Conservation (phyloP, 768 basidiomycete genomes). For the Neoboletus brunneissimus region DNA sequence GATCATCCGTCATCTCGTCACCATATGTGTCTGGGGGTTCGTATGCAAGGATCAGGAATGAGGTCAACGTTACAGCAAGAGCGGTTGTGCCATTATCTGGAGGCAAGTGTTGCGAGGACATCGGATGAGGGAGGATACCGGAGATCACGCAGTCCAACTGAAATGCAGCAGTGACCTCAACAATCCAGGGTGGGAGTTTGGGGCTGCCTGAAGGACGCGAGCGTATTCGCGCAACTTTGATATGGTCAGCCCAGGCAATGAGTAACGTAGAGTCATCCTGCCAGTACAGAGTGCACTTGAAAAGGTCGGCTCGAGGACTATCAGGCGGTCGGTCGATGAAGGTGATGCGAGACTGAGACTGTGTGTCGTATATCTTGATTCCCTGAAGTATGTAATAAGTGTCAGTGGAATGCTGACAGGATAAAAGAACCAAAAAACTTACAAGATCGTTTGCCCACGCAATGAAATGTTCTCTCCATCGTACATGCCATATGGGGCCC, state of each 20-base stretch:
- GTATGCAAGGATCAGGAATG: constrained; percentile 88
- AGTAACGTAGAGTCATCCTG: constrained; percentile 88
- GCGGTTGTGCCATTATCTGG: constrained; percentile 19
- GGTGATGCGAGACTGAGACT: constrained; percentile 71
- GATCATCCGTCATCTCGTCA: constrained; percentile 71
- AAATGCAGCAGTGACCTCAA: constrained; percentile 90
- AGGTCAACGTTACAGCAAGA: constrained; percentile 44
- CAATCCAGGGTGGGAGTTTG: constrained; percentile 58
- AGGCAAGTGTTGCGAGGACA: constrained; percentile 28
- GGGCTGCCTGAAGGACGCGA: constrained; percentile 50
- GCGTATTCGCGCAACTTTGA: constrained; percentile 85
- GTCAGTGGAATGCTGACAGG: background rate
- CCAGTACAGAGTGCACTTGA: constrained; percentile 91
- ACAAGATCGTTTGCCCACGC: constrained; percentile 97
- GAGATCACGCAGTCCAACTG: constrained; percentile 95
- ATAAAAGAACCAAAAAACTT: constrained; percentile 25
- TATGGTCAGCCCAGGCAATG: constrained; percentile 90
- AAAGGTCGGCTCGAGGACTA: constrained; percentile 89
- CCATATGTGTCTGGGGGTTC: constrained; percentile 67
- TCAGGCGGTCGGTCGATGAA: constrained; percentile 81
- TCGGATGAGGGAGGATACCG: constrained; percentile 79
- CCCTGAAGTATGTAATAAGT: constrained; percentile 50
- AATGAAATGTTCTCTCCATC: constrained; percentile 83
- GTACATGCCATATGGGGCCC: constrained; percentile 90
- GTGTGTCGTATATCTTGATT: constrained; percentile 89